Evolutionary conservation across 495 filamentous ascomycete genomes (phyloP), one percentile per base, ranked within the genome.

Genomic region (Penicillium ochrochloron): DNA sequence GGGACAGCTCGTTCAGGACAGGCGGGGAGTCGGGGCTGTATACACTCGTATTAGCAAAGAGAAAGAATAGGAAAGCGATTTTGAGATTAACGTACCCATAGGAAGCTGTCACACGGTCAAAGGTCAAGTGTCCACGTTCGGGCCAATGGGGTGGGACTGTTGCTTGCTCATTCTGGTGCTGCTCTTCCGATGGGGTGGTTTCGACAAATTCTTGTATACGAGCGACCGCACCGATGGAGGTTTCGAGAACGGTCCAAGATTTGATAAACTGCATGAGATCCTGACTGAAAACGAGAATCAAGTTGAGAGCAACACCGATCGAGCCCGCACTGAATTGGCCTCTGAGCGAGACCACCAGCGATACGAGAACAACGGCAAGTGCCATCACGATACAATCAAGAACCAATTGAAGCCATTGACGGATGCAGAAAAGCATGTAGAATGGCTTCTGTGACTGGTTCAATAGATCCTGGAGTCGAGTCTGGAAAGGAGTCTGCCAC

Each of bases 341-440:
- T 21, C 62, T 64, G 5, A 68, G 29, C n/a, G 62, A 62, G 23
- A 64, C 68, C 11, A 63, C 60, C 12, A 63, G 61, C 8, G 66
- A 57, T 9, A 66, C 69, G 12, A 70, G 48, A 15, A 75, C 64
- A 6, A 78, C 66, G 1, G 78, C 75, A 12, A 85, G 58, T 5
- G 60, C 73, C 9, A 72, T 77, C 0, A 78, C 72, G 15, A 81
- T 68, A 23, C 80, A 64, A 58, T 84, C 76, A 14, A 83, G 65
- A 7, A 78, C 75, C 0, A 84, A 31, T 17, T 60, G 59, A 5
- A 85, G 71, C 69, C 77, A 75, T 27, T 75, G 75, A 61, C 84
- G 81, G 37, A 83, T 78, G 35, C 64, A 73, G 44, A 76, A 72
- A 0, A 85, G 69, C 15, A 86, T 67, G 41, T 80, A 84, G 33